Conservation (phyloP, 495 filamentous ascomycete genomes). For the Chaetomium tenue region DNA sequence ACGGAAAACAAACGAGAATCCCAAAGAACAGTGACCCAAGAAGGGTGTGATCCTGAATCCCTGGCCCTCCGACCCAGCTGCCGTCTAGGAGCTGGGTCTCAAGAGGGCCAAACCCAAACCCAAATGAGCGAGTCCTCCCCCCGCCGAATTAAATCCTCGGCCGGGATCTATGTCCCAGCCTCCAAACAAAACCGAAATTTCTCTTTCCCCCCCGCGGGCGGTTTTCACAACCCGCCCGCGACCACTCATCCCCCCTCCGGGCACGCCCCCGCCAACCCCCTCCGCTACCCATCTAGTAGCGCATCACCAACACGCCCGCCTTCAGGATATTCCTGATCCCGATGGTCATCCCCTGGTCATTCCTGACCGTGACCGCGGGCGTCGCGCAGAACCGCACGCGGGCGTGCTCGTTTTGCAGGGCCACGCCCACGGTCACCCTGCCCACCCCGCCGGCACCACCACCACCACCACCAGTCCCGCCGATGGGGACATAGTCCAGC, state of each 20-base stretch:
- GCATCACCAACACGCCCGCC: slow-evolving; percentile 33
- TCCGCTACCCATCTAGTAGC: neutral
- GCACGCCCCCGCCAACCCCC: too few relatives aligned
- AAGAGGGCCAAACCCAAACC: neutral
- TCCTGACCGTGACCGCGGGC: slow-evolving; percentile 35
- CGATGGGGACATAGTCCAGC: too few relatives aligned
- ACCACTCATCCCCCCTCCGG: too few relatives aligned
- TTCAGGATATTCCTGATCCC: slow-evolving; percentile 28
- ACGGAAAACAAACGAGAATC: neutral
- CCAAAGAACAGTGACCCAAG: neutral
- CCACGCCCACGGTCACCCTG: too few relatives aligned
- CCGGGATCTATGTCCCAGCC: too few relatives aligned
- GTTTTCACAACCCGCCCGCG: too few relatives aligned
- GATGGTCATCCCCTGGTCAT: slow-evolving; percentile 31
- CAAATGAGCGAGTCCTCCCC: too few relatives aligned
- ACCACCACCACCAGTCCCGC: too few relatives aligned
- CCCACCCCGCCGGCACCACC: too few relatives aligned
- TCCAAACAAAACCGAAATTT: neutral
- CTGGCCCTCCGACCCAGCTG: neutral
- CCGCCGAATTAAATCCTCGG: neutral
- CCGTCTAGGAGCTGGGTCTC: neutral
- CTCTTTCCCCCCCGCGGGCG: too few relatives aligned
- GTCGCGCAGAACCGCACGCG: slow-evolving; percentile 40
- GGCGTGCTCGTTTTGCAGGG: slow-evolving; percentile 22
- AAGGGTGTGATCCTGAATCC: slow-evolving; percentile 2